Percentiles rank a stretch among this genome's conserved stretches.
These are phyloP conservation scores for Cladorrhinum sp. DNA, from an alignment of 2,329 filamentous ascomycete genomes.

Conservation along the genomic window DNA sequence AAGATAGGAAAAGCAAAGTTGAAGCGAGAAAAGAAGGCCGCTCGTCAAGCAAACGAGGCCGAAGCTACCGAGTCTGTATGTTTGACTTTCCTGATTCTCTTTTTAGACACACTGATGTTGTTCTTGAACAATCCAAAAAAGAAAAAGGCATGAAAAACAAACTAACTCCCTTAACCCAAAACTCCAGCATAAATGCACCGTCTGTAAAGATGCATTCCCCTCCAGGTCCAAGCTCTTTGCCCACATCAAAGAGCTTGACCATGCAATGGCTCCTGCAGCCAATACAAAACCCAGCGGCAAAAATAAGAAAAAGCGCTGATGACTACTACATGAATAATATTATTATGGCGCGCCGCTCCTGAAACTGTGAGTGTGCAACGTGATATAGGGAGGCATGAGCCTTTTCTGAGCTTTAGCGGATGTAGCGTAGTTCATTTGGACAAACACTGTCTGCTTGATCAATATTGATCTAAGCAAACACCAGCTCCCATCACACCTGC, in stretches of 20 bases:
- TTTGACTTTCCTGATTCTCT: constrained; percentile 11
- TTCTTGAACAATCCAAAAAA: neutral
- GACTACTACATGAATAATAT: neutral
- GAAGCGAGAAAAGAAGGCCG: constrained; percentile 48
- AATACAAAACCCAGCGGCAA: constrained; percentile 31
- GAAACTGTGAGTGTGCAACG: neutral
- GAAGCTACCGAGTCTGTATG: constrained; percentile 37
- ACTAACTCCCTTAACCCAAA: constrained; percentile 1
- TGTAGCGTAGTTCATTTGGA: neutral
- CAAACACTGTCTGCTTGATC: neutral
- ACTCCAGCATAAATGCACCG: constrained; percentile 41
- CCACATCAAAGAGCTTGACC: constrained; percentile 64
- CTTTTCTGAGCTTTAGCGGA: neutral
- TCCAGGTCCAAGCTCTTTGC: constrained; percentile 71
- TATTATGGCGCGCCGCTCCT: neutral
- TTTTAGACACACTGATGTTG: neutral
- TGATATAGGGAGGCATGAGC: neutral
- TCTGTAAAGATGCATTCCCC: constrained; percentile 46
- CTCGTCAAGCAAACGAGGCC: constrained; percentile 38
- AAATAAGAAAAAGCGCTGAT: constrained; percentile 35
- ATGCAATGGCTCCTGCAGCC: constrained; percentile 53
- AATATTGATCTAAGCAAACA: neutral
- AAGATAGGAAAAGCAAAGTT: constrained; percentile 52
- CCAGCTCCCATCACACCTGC: neutral
- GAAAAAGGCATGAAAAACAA: neutral